Percentiles rank a stretch among this genome's conserved stretches.
phyloP scores from a whole-genome alignment of 2,329 filamentous ascomycete genomes.

The Mycocentrospora acerina region DNA sequence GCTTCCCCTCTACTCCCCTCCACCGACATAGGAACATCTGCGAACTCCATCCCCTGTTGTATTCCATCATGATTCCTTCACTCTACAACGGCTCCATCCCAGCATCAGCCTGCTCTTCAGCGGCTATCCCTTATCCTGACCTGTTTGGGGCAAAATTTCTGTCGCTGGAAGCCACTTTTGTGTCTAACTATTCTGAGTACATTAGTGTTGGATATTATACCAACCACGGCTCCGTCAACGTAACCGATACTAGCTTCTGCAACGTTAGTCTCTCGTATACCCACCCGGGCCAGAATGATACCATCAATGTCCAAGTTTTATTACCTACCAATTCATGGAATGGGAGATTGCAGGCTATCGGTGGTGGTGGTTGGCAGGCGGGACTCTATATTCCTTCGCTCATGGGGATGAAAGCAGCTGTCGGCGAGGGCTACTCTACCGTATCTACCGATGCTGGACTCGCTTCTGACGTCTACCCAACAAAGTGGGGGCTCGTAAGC shows the following conservation, averaged over 20 bases:
- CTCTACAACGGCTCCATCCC: too few species aligned
- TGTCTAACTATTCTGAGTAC: too few species aligned
- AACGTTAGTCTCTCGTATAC: constrained; percentile 21
- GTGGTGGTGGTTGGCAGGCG: constrained; percentile 25
- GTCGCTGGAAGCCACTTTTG: too few species aligned
- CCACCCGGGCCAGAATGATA: constrained; percentile 19
- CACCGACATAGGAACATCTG: too few species aligned
- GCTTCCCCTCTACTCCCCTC: too few species aligned
- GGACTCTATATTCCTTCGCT: constrained; percentile 12
- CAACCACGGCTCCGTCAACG: neutral
- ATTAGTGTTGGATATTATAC: neutral
- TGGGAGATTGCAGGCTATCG: constrained; percentile 22
- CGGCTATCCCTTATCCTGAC: too few species aligned
- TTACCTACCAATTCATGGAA: constrained; percentile 23
- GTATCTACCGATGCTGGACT: constrained; percentile 26
- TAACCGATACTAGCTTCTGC: constrained; percentile 12
- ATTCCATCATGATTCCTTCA: too few species aligned
- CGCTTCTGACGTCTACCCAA: constrained; percentile 1
- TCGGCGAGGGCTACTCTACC: constrained; percentile 25
- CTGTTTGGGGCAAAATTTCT: too few species aligned
- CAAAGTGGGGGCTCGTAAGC: constrained; percentile 11
- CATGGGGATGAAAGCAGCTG: constrained; percentile 6
- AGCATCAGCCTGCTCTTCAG: too few species aligned
- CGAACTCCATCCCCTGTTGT: too few species aligned
- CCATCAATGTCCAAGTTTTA: constrained; percentile 17